A percentile compares a stretch with the other conserved stretches of the same genome.
phyloP scores from a whole-genome alignment of 129 eudicot genomes.

The Scalesia atractyloides region DNA sequence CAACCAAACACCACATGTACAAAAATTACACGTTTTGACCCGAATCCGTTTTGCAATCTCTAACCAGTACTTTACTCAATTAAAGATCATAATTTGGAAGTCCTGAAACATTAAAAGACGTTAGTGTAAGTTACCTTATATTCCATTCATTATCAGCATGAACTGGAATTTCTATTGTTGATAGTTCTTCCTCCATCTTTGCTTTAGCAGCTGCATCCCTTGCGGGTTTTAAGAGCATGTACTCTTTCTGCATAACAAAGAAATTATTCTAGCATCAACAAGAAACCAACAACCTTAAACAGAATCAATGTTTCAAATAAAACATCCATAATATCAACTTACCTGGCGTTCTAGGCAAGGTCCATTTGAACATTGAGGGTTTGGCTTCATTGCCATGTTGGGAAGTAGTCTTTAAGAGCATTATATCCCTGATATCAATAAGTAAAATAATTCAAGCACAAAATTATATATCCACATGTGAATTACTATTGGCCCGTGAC shows the following conservation, averaged over 20 bases:
- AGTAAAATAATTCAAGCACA: neutral
- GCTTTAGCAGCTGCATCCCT: slow-evolving; percentile 96
- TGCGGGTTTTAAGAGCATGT: slow-evolving; percentile 69
- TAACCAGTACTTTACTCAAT: neutral
- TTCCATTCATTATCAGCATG: slow-evolving; percentile 96
- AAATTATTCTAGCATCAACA: slow-evolving; percentile 6
- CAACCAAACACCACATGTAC: neutral
- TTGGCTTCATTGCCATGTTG: slow-evolving; percentile 99
- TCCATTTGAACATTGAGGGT: slow-evolving; percentile 91
- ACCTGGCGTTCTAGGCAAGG: slow-evolving; percentile 96
- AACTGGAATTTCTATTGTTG: slow-evolving; percentile 59
- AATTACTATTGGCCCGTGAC: slow-evolving; percentile 7
- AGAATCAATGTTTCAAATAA: neutral
- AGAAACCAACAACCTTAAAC: slow-evolving; percentile 14
- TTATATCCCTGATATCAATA: slow-evolving; percentile 71
- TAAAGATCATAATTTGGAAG: neutral
- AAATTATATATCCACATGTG: neutral
- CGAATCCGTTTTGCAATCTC: neutral
- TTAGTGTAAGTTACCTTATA: slow-evolving; percentile 58
- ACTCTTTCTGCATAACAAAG: slow-evolving; percentile 62
- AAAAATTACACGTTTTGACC: neutral
- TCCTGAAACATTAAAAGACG: slow-evolving; percentile 1
- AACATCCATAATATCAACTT: neutral
- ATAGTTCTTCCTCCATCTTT: slow-evolving; percentile 74
- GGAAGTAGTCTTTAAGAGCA: slow-evolving; percentile 92